A percentile compares a stretch with the other conserved stretches of the same genome.
Conservation (phyloP, 2,329 filamentous ascomycete species). For the Aschersonia sp. region DNA sequence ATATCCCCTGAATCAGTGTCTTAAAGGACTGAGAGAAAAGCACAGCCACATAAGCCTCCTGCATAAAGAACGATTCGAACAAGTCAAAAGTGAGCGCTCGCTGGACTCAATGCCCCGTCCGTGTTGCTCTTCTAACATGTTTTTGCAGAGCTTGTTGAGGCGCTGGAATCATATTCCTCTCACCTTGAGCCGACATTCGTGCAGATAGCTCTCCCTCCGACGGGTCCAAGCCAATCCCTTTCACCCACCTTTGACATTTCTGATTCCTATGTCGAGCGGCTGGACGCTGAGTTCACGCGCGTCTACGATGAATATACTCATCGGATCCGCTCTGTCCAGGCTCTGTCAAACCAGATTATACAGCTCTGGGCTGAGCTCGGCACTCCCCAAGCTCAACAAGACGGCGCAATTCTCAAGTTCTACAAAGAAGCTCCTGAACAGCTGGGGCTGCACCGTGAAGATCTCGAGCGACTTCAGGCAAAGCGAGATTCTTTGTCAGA, state of each 20-base stretch:
- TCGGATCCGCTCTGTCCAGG: conserved; percentile 61
- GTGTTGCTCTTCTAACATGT: not conserved
- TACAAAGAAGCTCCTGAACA: conserved; percentile 88
- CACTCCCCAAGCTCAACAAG: conserved; percentile 84
- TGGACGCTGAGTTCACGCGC: conserved; percentile 83
- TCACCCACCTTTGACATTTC: conserved; percentile 87
- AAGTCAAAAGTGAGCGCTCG: conserved; percentile 66
- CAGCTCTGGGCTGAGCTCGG: conserved; percentile 92
- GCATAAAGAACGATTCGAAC: conserved; percentile 84
- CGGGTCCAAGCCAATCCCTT: conserved; percentile 58
- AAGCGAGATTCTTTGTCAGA: conserved; percentile 73
- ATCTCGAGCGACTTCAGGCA: conserved; percentile 55
- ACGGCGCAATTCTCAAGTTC: conserved; percentile 72
- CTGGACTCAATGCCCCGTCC: not conserved
- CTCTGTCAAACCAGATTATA: conserved; percentile 71
- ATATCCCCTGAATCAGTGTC: conserved; percentile 67
- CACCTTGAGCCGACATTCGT: conserved; percentile 87
- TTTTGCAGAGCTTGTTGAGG: conserved; percentile 70
- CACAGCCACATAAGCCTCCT: conserved; percentile 65
- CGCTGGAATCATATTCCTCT: conserved; percentile 88
- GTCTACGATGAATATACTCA: conserved; percentile 94
- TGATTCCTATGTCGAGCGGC: conserved; percentile 66
- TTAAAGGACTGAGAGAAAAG: conserved; percentile 73
- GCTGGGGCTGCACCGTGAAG: conserved; percentile 79
- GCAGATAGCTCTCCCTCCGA: conserved; percentile 71